Evolutionary conservation across 495 filamentous ascomycete genomes (phyloP).

Genomic region (Cercophora sp.): DNA sequence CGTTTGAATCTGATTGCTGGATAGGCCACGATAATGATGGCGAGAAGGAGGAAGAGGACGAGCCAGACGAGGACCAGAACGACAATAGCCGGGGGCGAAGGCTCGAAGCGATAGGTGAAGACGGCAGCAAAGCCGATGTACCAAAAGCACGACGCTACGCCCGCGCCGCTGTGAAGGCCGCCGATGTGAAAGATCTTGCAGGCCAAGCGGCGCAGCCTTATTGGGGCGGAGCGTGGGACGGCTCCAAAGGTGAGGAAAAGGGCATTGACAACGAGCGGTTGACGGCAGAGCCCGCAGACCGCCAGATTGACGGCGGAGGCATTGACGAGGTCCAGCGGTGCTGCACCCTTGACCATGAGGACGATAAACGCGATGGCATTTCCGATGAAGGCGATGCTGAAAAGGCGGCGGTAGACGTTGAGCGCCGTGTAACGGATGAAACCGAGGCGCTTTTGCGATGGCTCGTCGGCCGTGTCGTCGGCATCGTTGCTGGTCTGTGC

Average conservation of each 20-base stretch:
- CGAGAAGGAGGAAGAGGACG: slow-evolving; percentile 35
- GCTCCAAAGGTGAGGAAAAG: slow-evolving; percentile 57
- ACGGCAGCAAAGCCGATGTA: slow-evolving; percentile 51
- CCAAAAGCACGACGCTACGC: slow-evolving; percentile 65
- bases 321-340: slow-evolving; percentile 27
- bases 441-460: slow-evolving; percentile 21
- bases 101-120: slow-evolving; percentile 43
- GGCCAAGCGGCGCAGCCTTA: slow-evolving; percentile 58
- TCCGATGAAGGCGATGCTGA: slow-evolving; percentile 28
- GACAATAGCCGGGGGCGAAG: slow-evolving; percentile 17
- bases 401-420: slow-evolving; percentile 32
- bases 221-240: slow-evolving; percentile 57
- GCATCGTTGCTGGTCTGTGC: slow-evolving; percentile 15
- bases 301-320: slow-evolving; percentile 45
- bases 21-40: slow-evolving; percentile 43
- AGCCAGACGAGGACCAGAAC: slow-evolving; percentile 32
- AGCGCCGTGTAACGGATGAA: slow-evolving; percentile 27
- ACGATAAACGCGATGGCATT: slow-evolving; percentile 29
- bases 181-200: slow-evolving; percentile 75
- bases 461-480: slow-evolving; percentile 12
- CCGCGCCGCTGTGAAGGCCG: slow-evolving; percentile 70
- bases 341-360: slow-evolving; percentile 21
- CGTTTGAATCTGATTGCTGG: slow-evolving; percentile 48
- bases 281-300: slow-evolving; percentile 56
- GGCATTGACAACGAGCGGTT: slow-evolving; percentile 69